Evolutionary conservation across 2,329 filamentous ascomycete species (phyloP), one percentile per base, ranked within the genome.

Genomic region (Fusarium pininemorale): DNA sequence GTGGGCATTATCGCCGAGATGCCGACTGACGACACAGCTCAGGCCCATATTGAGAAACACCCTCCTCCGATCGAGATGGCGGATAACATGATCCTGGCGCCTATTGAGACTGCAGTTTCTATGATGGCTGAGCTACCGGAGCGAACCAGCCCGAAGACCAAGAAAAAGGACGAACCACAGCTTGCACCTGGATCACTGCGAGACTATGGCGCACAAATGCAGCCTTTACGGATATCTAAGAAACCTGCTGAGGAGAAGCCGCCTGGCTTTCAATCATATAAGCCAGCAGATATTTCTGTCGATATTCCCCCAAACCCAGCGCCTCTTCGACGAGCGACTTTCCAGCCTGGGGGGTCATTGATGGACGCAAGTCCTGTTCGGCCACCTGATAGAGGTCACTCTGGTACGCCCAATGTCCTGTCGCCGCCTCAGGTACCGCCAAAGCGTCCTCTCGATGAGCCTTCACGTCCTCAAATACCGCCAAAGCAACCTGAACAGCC

Each of bases 1-100:
- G 81, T 87, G 4, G 86, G 86, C 2, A 45, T 83, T 22, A 79
- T 88, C 28, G 83, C 86, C 7, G 87, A 88, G 77, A 84, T 89
- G 80, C 77, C 84, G 10, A 87, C 85, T 15, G 82, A 84, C 24
- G 76, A 82, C 28, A 87, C 86, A 2, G 82, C 80, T 1, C 72
- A 71, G 13, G 84, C 86, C 12, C 77, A 78, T 2, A 81, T 84
- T 11, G 86, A 88, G 69, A 79, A 77, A 18, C 80, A 87, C 45
- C 86, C 86, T 1, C 78, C 83, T 0, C 84, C 85, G 0, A 81
- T 87, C 7, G 86, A 88, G 74, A 82, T 88, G 70, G 82, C 80
- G 2, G 84, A 83, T 53, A 81, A 81, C 32, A 78, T 79, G 12
- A 73, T 83, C 12, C 74, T 84, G 9, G 81, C 83, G 2, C 81